These are phyloP conservation scores for Colletotrichum spaethianum DNA, from an alignment of 2,329 filamentous ascomycete genomes.

Conservation along the genomic window DNA sequence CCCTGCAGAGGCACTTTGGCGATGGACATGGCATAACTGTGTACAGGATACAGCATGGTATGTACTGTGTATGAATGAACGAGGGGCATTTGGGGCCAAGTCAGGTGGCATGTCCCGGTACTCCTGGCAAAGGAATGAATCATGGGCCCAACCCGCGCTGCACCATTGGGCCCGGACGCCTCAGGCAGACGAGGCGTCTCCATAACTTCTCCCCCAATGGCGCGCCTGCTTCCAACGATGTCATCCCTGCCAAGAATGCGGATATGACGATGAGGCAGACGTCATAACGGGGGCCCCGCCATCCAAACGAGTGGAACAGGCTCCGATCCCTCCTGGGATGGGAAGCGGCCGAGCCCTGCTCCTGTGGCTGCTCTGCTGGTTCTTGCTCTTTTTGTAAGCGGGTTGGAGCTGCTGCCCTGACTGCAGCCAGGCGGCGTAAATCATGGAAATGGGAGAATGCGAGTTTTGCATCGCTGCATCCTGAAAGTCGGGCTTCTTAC, in stretches of 20 bases:
- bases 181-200: conserved; percentile 1
- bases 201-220: conserved; percentile 20
- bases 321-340: conserved; percentile 1
- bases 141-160: conserved; percentile 22
- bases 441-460: conserved; percentile 2
- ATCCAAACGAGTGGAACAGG: conserved; percentile 32
- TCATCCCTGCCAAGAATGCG: conserved; percentile 22
- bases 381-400: too few relatives aligned
- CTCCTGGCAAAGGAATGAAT: conserved; percentile 18
- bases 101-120: not conserved
- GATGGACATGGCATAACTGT: too few relatives aligned
- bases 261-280: conserved; percentile 33
- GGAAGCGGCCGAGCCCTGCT: conserved; percentile 7
- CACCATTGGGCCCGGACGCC: not conserved
- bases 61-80: too few relatives aligned
- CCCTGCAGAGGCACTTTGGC: not conserved
- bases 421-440: not conserved
- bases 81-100: not conserved
- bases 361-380: not conserved
- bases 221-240: not conserved
- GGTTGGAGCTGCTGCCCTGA: too few relatives aligned
- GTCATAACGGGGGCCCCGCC: conserved; percentile 37
- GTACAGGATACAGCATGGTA: too few relatives aligned
- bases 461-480: conserved; percentile 3
- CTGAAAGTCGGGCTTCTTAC: not conserved